These are phyloP conservation scores for Beauveria varroae DNA, from an alignment of 2,329 filamentous ascomycete species.

Conservation along the genomic window DNA sequence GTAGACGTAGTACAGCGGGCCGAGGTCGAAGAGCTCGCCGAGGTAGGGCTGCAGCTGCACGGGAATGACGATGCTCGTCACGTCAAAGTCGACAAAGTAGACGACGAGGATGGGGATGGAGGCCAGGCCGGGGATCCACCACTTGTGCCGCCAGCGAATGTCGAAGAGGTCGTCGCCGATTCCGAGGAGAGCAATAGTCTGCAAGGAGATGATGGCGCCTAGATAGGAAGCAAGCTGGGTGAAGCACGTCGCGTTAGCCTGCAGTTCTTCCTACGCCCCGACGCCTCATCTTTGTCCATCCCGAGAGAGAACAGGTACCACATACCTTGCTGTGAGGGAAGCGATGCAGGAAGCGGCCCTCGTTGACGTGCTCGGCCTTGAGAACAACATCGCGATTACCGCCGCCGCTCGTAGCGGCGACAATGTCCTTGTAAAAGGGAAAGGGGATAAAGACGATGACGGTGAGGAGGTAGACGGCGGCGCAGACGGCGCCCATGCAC, in stretches of 20 bases:
- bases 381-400: conserved; percentile 84
- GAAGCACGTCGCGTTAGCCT: not conserved
- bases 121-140: conserved; percentile 92
- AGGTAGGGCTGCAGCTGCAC: conserved; percentile 77
- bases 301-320: too few relatives aligned
- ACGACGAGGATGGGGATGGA: conserved; percentile 90
- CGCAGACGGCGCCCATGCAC: conserved; percentile 91
- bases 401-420: conserved; percentile 86
- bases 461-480: conserved; percentile 81
- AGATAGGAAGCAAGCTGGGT: conserved; percentile 83
- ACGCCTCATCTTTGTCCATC: too few relatives aligned
- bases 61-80: conserved; percentile 90
- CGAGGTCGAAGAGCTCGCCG: conserved; percentile 77
- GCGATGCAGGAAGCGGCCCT: conserved; percentile 76
- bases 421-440: conserved; percentile 97
- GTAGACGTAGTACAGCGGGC: conserved; percentile 83
- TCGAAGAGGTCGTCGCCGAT: conserved; percentile 96
- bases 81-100: conserved; percentile 97
- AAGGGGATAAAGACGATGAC: conserved; percentile 93
- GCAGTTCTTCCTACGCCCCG: not conserved
- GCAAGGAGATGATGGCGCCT: conserved; percentile 86
- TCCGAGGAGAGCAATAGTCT: conserved; percentile 83
- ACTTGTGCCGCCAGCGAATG: conserved; percentile 97
- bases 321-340: conserved; percentile 90
- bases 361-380: conserved; percentile 65